These are phyloP conservation scores for Apocynum venetum DNA, from an alignment of 257 asterid genomes.

Conservation along the genomic window DNA sequence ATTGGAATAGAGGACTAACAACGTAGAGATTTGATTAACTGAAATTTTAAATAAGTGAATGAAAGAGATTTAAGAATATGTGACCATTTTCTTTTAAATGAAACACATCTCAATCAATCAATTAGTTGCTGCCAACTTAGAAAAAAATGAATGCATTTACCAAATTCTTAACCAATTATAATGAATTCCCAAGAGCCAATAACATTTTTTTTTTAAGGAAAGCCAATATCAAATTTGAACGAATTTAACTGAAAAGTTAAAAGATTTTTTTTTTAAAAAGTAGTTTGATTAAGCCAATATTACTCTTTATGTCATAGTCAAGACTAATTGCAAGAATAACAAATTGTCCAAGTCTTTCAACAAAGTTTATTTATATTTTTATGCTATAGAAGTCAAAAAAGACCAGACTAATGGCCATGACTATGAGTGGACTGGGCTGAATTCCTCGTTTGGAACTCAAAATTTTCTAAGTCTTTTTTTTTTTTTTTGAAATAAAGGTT, in stretches of 20 bases:
- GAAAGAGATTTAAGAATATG: background rate
- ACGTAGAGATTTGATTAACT: too few relatives aligned
- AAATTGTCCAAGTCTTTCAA: background rate
- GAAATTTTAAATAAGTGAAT: too few relatives aligned
- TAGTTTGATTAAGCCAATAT: background rate
- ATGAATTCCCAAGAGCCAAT: background rate
- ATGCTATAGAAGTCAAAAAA: background rate
- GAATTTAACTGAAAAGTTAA: background rate
- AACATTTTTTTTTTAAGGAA: too few relatives aligned
- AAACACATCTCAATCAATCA: background rate
- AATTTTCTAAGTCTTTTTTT: background rate
- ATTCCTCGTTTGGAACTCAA: constrained; percentile 1
- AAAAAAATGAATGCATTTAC: too few relatives aligned
- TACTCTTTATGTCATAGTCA: background rate
- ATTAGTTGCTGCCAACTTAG: too few relatives aligned
- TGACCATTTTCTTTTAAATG: background rate
- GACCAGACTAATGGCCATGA: background rate
- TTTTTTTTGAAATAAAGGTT: too few relatives aligned
- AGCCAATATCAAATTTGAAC: background rate
- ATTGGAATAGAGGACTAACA: too few relatives aligned
- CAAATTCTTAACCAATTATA: background rate
- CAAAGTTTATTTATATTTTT: background rate
- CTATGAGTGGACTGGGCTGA: background rate
- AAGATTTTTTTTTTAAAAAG: background rate
- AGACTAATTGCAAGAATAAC: background rate